Conservation (phyloP, 495 filamentous ascomycete genomes). For the Talaromyces nanjingensis region DNA sequence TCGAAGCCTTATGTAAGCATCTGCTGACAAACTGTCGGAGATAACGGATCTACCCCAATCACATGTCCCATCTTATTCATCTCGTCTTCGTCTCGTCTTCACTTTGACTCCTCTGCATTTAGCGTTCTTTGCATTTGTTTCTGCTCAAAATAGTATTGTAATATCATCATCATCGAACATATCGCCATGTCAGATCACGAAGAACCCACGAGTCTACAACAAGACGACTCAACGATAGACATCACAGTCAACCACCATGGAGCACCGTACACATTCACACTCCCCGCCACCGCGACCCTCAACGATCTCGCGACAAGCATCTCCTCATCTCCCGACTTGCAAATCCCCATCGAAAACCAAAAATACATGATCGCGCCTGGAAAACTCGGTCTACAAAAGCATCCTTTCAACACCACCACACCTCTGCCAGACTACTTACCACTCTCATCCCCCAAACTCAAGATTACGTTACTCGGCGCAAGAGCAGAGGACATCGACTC, state of each 20-base stretch:
- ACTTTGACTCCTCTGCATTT: not conserved
- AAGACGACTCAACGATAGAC: conserved; percentile 22
- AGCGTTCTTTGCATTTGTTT: not conserved
- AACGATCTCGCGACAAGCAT: conserved; percentile 56
- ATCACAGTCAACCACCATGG: conserved; percentile 55
- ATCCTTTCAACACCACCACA: conserved; percentile 46
- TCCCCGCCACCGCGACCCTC: conserved; percentile 64
- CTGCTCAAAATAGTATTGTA: not conserved
- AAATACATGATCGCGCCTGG: conserved; percentile 63
- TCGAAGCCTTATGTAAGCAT: not conserved
- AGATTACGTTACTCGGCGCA: conserved; percentile 37
- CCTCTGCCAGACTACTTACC: conserved; percentile 26
- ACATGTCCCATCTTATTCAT: not conserved
- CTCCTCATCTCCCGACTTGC: conserved; percentile 35
- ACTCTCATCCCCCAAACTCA: conserved; percentile 42
- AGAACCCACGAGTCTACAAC: not conserved
- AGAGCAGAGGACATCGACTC: conserved; percentile 27
- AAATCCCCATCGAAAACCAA: conserved; percentile 62
- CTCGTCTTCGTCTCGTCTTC: not conserved
- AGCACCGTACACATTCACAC: conserved; percentile 63
- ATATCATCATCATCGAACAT: not conserved
- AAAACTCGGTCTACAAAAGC: conserved; percentile 60
- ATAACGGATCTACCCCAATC: conserved; percentile 1
- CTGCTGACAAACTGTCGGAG: not conserved
- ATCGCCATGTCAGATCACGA: conserved; percentile 1